Base-by-base conservation (phyloP, 306 rosid genomes). In the Phaseolus lunatus region DNA sequence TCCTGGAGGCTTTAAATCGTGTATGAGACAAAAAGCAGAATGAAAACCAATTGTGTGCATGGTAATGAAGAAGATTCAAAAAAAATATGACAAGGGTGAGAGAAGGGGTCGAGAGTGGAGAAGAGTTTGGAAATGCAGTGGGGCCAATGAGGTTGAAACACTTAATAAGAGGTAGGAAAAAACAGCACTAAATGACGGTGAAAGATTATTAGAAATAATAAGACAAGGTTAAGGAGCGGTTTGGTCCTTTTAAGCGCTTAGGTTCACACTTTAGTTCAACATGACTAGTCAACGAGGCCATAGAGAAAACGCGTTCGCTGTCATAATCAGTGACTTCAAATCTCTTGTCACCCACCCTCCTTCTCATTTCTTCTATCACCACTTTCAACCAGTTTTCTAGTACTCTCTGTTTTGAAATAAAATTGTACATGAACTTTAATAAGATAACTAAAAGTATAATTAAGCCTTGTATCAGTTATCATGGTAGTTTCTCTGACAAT, bases 221-320 rank as follows among this genome's bases (percentile, higher is more conserved):
- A 5, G 39, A 37, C 31, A 59, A 22, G 9, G 31, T 58, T 59
- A 7, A 20, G 23, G 58, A 78, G 1, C 3, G 4, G 76, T 29
- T 14, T 43, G 53, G 68, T 54, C 10, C n/a, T 18, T 52, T 27
- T 1, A 33, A 26, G 59, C 16, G 20, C 16, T 45, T 12, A 23
- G 80, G 86, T 83, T 83, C 86, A 83, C 81, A 78, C 65, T 83
- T 67, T 20, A 81, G 49, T 50, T 62, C 65, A 75, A 1, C 31
- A 14, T 15, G 54, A 33, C 39, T 18, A 45, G 61, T 72, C 77
- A 50, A 59, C 41, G 9, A 18, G 77, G 31, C 1, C 6, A 2
- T 12, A 29, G 20, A 45, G 80, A 62, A 84, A 70, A 70, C 86
- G 84, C 87, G 81, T 79, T 43, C 26, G 4, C 23, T 37, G 59